Evolutionary conservation across 2,329 filamentous ascomycete genomes (phyloP).

Genomic region (Ilyonectria mors-panacis): DNA sequence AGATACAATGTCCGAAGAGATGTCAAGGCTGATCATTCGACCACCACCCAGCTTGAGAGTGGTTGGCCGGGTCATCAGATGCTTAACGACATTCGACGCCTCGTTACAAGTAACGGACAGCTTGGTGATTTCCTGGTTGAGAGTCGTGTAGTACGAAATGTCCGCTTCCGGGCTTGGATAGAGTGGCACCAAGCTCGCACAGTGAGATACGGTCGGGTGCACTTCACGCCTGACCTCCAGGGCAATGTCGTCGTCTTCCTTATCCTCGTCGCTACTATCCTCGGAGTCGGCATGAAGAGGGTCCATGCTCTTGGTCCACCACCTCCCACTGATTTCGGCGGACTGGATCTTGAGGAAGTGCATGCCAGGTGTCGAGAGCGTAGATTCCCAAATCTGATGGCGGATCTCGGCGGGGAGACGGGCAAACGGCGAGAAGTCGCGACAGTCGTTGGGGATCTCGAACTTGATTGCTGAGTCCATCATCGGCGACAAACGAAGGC

Average conservation of each 20-base stretch:
- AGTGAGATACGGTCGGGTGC: slow-evolving; percentile 33
- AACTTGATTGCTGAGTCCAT: slow-evolving; percentile 47
- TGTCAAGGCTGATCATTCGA: slow-evolving; percentile 49
- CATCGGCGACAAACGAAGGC: not conserved
- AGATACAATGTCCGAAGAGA: slow-evolving; percentile 51
- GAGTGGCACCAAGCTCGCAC: slow-evolving; percentile 44
- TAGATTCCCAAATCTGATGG: slow-evolving; percentile 53
- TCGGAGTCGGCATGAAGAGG: slow-evolving; percentile 15
- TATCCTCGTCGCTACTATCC: slow-evolving; percentile 31
- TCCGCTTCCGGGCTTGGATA: slow-evolving; percentile 50
- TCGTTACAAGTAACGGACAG: slow-evolving; percentile 49
- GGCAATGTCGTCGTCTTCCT: slow-evolving; percentile 40
- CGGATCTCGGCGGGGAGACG: slow-evolving; percentile 55
- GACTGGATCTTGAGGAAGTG: slow-evolving; percentile 53
- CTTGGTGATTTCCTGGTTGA: slow-evolving; percentile 48
- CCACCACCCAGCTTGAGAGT: slow-evolving; percentile 47
- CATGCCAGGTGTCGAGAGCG: slow-evolving; percentile 52
- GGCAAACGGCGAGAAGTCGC: slow-evolving; percentile 51
- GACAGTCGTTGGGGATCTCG: slow-evolving; percentile 50
- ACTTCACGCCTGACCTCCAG: slow-evolving; percentile 44
- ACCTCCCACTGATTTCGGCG: slow-evolving; percentile 41
- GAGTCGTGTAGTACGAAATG: slow-evolving; percentile 51
- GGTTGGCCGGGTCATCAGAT: slow-evolving; percentile 38
- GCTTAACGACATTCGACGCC: slow-evolving; percentile 40
- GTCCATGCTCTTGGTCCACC: slow-evolving; percentile 37